Conservation (phyloP, 352 stramenopile genomes). For the Pythium sp. region DNA sequence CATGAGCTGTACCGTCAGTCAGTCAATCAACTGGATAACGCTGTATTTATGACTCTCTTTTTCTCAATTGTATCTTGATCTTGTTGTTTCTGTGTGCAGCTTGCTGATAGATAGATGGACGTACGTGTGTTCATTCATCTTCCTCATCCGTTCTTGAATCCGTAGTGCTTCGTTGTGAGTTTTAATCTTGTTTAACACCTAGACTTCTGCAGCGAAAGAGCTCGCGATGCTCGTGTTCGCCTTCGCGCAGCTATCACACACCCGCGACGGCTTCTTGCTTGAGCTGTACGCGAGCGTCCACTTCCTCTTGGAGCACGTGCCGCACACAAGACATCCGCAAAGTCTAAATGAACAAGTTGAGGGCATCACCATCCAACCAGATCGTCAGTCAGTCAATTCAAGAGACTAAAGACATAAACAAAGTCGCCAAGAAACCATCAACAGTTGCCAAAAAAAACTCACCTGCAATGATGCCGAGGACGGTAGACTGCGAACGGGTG, state of each 20-base stretch:
- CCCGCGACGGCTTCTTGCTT: slow-evolving; percentile 75
- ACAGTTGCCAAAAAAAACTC: slow-evolving; percentile 12
- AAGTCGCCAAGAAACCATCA: neutral
- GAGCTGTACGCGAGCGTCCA: slow-evolving; percentile 76
- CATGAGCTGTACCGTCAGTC: neutral
- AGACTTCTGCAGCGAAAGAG: slow-evolving; percentile 24
- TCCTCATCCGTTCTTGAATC: neutral
- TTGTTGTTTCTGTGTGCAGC: neutral
- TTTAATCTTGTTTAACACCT: neutral
- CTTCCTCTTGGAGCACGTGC: slow-evolving; percentile 75
- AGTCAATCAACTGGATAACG: neutral
- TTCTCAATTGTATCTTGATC: neutral
- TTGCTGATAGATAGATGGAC: neutral
- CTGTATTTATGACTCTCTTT: neutral
- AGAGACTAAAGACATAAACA: slow-evolving; percentile 1
- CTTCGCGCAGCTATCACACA: slow-evolving; percentile 69
- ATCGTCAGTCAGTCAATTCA: neutral
- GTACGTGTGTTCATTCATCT: neutral
- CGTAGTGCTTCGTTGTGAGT: neutral
- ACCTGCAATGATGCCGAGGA: slow-evolving; percentile 81
- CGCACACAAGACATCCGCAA: slow-evolving; percentile 79
- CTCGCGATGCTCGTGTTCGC: slow-evolving; percentile 39
- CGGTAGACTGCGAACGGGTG: slow-evolving; percentile 84
- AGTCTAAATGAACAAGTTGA: slow-evolving; percentile 34
- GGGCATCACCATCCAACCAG: neutral